These are phyloP conservation scores for Aspergillus alliaceus DNA, from an alignment of 2,329 filamentous ascomycete genomes.

Conservation along the genomic window DNA sequence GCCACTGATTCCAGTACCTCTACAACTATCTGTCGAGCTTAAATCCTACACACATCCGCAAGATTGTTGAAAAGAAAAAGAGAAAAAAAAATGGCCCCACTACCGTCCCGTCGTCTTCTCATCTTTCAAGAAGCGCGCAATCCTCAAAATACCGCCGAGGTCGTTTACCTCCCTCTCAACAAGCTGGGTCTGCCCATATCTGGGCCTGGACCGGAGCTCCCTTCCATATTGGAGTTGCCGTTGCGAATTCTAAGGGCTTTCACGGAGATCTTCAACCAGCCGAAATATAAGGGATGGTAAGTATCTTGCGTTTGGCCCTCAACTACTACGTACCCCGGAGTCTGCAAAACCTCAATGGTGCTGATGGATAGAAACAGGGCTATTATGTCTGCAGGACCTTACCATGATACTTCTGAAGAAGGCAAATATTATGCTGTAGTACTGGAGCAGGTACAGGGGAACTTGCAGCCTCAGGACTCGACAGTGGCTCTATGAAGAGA, in stretches of 20 bases:
- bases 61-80: not conserved
- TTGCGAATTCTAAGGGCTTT: slow-evolving; percentile 35
- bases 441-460: slow-evolving; percentile 29
- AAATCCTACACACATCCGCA: not conserved
- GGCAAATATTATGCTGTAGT: slow-evolving; percentile 40
- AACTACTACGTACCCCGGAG: too few species aligned
- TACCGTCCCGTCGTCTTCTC: slow-evolving; percentile 29
- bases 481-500: not conserved
- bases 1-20: not conserved
- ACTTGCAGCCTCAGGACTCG: not conserved
- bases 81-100: slow-evolving; percentile 11
- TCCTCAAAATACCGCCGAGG: slow-evolving; percentile 27
- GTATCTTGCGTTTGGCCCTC: slow-evolving; percentile 7
- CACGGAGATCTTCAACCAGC: slow-evolving; percentile 40
- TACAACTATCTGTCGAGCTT: too few species aligned
- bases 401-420: slow-evolving; percentile 37
- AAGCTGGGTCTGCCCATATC: slow-evolving; percentile 38
- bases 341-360: not conserved
- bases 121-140: slow-evolving; percentile 40
- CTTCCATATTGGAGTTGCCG: slow-evolving; percentile 36
- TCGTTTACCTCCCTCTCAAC: slow-evolving; percentile 36
- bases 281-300: slow-evolving; percentile 41
- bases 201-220: slow-evolving; percentile 31
- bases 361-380: slow-evolving; percentile 25
- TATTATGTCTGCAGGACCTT: slow-evolving; percentile 33